Evolutionary conservation across 345 rosid genomes (phyloP).

Genomic region (Gossypium thurberi): DNA sequence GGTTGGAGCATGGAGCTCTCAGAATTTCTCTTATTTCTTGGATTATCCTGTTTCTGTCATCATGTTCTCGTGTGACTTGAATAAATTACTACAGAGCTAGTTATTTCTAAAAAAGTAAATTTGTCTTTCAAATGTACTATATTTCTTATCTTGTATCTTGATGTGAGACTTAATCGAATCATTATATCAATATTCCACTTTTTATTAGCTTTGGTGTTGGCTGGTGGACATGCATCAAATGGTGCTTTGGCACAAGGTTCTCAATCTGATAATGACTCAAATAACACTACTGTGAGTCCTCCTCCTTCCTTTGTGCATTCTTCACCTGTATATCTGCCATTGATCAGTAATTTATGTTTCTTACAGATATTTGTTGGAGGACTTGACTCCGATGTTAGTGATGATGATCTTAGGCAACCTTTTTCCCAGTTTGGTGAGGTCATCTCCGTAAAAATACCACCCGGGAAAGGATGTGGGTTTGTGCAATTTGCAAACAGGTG

Average conservation of each 20-base stretch:
- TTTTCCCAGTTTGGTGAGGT: conserved; percentile 83
- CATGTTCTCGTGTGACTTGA: not conserved
- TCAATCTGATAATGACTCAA: conserved; percentile 62
- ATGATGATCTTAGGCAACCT: conserved; percentile 80
- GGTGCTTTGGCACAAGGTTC: conserved; percentile 50
- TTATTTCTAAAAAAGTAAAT: not conserved
- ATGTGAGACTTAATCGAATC: conserved; percentile 9
- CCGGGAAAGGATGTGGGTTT: conserved; percentile 91
- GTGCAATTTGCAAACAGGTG: conserved; percentile 79
- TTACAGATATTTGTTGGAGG: conserved; percentile 90
- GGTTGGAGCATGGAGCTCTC: not conserved
- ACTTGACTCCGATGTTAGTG: conserved; percentile 73
- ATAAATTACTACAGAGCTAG: not conserved
- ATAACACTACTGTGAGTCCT: conserved; percentile 76
- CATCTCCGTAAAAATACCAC: conserved; percentile 81
- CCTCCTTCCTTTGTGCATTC: conserved; percentile 11
- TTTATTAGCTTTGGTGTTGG: conserved; percentile 58
- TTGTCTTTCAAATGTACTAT: not conserved
- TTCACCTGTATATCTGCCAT: conserved; percentile 7
- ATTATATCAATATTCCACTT: conserved; percentile 17
- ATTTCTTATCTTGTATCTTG: conserved; percentile 5
- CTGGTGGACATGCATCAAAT: conserved; percentile 79
- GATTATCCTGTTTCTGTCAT: not conserved
- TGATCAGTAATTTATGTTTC: conserved; percentile 11
- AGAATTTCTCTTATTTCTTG: not conserved